Evolutionary conservation across 2,329 filamentous ascomycete genomes (phyloP), one percentile per base, ranked within the genome.

Genomic region (Colletotrichum navitas): DNA sequence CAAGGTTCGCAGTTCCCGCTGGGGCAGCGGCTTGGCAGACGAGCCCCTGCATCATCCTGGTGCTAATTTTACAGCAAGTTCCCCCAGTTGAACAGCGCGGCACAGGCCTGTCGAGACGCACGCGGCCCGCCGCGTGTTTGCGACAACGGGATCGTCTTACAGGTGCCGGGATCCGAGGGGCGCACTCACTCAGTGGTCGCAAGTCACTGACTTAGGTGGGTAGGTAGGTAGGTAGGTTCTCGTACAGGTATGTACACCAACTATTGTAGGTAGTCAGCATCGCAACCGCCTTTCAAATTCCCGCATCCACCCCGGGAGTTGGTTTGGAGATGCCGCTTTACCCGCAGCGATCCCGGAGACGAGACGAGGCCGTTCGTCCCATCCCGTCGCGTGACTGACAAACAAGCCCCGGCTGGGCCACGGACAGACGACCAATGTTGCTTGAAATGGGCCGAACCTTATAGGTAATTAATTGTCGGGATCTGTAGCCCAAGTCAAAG

Each of bases 1-100:
- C 64, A 63, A 68, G 64, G 64, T 58, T 7, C 49, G 49, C 52
- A 26, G 39, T 52, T 52, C 32, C 47, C 45, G 47, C 41, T 3
- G 12, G 18, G 51, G 29, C 63, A 55, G 68, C 59, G 68, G 58
- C 68, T 71, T 71, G 65, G 65, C 68, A 68, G 52, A 68, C 52
- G 59, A 60, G 52, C 68, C 68, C 66, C 64, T 71, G 68, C 68
- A 71, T 60, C 68, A 71, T 60, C 43, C 51, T 47, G 49, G 64
- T 41, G 41, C 41, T 43, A 43, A 43, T 43, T 43, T 43, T 21
- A 43, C 41, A 43, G 41, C 39, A 39, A 10, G 11, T 41, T 16
- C 11, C 12, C 36, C 12, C 36, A 41, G 41, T 7, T 8, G 16
- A 43, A 43, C 41, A 43, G 18, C 16, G 41, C 16, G 43, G 21